Evolutionary conservation across 2,329 filamentous ascomycete genomes (phyloP), one percentile per base, ranked within the genome.

Genomic region (Tolypocladium guangdongense): DNA sequence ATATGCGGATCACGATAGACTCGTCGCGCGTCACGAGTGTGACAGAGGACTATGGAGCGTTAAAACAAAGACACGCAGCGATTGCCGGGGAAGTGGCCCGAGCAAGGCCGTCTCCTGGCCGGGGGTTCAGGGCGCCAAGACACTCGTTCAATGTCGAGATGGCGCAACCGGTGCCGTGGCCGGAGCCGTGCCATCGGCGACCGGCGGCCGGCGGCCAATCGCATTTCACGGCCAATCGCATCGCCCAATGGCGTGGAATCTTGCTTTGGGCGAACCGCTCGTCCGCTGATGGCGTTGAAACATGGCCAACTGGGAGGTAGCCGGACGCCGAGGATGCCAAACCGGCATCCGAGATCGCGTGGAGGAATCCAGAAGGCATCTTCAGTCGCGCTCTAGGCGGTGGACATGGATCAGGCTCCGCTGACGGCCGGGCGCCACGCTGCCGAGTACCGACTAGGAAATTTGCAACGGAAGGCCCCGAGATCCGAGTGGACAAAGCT

Each of bases 181-280:
- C 50, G 14, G n/a, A 37, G 8, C 32, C 27, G 41, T 46, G 30
- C 11, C n/a, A 30, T 51, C 30, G 50, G 16, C 24, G 16, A 36
- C 12, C 49, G 24, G 11, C 39, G 22, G 12, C 12, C 49, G 24
- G 11, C 39, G 22, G 12, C 51, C 53, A 54, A 52, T 54, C 50
- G 53, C 53, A 54, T 52, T 52, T 35, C 36, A 37, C 22, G 18
- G 14, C 50, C 49, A 43, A 45, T 54, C 14, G 36, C 36, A 52
- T 35, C 30, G 11, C 20, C 20, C 18, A 14, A 3, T n/a, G 32
- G 33, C 22, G 32, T 27, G 35, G 24, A 37, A 37, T 22, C 41
- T 14, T 8, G n/a, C 38, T 10, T 12, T 12, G n/a, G 38, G n/a
- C n/a, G n/a, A 32, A 32, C 32, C 10, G 32, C 11, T 32, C 2